These are phyloP conservation scores for Chlorella variabilis DNA, from an alignment of 163 green algal genomes.

Conservation along the genomic window DNA sequence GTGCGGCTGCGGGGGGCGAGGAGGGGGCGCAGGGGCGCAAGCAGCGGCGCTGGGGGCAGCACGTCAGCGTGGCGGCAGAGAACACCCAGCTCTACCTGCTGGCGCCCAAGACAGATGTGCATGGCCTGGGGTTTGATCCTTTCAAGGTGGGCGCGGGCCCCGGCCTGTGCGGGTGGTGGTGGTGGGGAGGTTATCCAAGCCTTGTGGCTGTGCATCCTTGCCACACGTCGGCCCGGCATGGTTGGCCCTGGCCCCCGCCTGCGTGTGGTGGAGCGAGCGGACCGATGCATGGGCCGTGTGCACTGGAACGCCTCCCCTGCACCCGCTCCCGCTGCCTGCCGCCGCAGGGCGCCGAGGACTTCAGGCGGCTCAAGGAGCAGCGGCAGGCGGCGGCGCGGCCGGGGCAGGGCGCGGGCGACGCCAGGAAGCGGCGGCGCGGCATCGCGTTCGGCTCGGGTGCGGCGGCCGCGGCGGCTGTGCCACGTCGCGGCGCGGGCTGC, in stretches of 20 bases:
- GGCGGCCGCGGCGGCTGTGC: not conserved
- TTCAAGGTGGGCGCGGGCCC: slow-evolving; percentile 56
- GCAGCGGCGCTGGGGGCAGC: slow-evolving; percentile 66
- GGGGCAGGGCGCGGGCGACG: not conserved
- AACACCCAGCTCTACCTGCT: slow-evolving; percentile 80
- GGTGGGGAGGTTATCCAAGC: not conserved
- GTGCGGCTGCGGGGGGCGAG: slow-evolving; percentile 8
- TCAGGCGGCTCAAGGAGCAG: slow-evolving; percentile 61
- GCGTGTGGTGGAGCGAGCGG: too few species aligned
- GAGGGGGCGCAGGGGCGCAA: slow-evolving; percentile 6
- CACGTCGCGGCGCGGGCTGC: too few species aligned
- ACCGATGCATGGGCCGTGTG: too few species aligned
- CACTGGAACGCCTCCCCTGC: too few species aligned
- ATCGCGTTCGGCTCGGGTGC: slow-evolving; percentile 79
- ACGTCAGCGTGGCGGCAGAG: slow-evolving; percentile 67
- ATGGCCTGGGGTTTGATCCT: slow-evolving; percentile 88
- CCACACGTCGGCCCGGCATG: too few species aligned
- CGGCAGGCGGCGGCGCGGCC: slow-evolving; percentile 18
- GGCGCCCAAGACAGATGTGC: slow-evolving; percentile 78
- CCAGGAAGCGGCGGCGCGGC: slow-evolving; percentile 48
- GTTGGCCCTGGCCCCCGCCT: too few species aligned
- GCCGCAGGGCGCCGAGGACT: slow-evolving; percentile 78
- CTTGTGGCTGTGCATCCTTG: not conserved
- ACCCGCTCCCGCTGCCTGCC: too few species aligned
- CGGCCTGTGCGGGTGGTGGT: not conserved